Evolutionary conservation across 108 stramenopile genomes (phyloP).

Genomic region (Chaetoceros muelleri): DNA sequence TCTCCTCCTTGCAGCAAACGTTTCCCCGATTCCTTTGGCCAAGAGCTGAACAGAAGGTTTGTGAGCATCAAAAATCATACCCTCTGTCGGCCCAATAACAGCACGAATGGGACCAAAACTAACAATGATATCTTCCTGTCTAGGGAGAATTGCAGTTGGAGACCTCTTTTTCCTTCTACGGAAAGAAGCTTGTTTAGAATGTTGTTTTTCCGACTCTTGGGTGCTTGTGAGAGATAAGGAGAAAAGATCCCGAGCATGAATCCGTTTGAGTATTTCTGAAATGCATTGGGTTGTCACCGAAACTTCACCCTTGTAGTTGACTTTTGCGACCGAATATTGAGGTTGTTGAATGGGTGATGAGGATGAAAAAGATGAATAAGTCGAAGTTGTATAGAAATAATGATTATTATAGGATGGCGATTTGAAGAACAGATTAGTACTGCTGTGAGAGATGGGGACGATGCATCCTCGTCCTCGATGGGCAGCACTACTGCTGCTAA

Average conservation of each 20-base stretch:
- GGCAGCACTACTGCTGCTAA: too few species aligned
- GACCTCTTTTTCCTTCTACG: slow-evolving; percentile 23
- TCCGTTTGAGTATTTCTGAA: slow-evolving; percentile 40
- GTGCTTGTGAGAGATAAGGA: slow-evolving; percentile 45
- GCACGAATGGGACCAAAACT: slow-evolving; percentile 72
- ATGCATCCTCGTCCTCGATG: too few species aligned
- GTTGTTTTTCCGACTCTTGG: slow-evolving; percentile 18
- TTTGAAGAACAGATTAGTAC: too few species aligned
- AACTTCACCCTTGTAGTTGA: neutral
- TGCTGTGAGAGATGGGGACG: too few species aligned
- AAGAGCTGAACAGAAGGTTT: slow-evolving; percentile 33
- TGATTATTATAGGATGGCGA: too few species aligned
- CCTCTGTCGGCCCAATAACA: slow-evolving; percentile 39
- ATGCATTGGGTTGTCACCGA: neutral
- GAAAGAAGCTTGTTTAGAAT: slow-evolving; percentile 13
- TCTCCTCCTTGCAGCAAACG: too few species aligned
- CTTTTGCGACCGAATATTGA: neutral
- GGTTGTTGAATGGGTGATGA: too few species aligned
- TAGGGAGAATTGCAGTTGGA: slow-evolving; percentile 61
- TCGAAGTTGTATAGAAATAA: too few species aligned
- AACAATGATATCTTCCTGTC: slow-evolving; percentile 51
- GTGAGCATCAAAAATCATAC: slow-evolving; percentile 71
- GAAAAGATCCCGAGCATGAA: slow-evolving; percentile 72
- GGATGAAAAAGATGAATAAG: too few species aligned
- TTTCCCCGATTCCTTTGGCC: slow-evolving; percentile 19